phyloP scores from a whole-genome alignment of 495 filamentous ascomycete genomes.

The Penicillium psychrofluorescens region DNA sequence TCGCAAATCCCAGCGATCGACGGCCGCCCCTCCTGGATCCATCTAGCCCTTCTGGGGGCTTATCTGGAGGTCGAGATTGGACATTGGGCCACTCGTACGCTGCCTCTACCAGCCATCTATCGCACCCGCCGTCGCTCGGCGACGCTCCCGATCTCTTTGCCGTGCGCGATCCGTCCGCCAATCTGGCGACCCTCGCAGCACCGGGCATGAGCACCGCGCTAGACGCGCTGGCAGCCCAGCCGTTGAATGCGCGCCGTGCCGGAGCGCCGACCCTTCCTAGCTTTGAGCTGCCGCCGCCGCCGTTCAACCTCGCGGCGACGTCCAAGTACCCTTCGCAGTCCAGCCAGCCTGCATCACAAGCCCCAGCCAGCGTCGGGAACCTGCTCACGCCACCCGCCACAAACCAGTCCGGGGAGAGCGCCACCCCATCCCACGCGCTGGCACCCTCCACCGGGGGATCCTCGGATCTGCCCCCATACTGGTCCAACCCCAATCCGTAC shows the following conservation, averaged over 20 bases:
- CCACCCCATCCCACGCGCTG: conserved; percentile 45
- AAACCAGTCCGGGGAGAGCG: conserved; percentile 50
- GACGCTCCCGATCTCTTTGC: conserved; percentile 30
- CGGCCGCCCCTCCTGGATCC: conserved; percentile 41
- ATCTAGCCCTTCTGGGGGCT: conserved; percentile 34
- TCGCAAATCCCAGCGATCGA: conserved; percentile 24
- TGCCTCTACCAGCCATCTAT: no score
- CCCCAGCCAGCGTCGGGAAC: conserved; percentile 48
- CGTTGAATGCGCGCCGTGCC: conserved; percentile 52
- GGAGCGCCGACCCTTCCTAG: conserved; percentile 53
- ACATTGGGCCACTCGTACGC: conserved; percentile 8
- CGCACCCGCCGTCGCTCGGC: conserved; percentile 17
- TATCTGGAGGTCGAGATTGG: conserved; percentile 38
- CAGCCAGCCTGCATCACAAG: conserved; percentile 27
- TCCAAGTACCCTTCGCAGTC: conserved; percentile 36
- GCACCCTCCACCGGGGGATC: conserved; percentile 33
- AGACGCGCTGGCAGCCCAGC: conserved; percentile 34
- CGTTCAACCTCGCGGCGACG: conserved; percentile 20
- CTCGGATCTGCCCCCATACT: conserved; percentile 42
- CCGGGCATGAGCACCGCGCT: conserved; percentile 39
- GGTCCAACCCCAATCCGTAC: conserved; percentile 48
- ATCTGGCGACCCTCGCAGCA: conserved; percentile 39
- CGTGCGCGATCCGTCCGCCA: conserved; percentile 17
- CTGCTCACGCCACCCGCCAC: conserved; percentile 56
- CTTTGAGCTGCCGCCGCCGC: conserved; percentile 56